These are phyloP conservation scores for Panus rudis DNA, from an alignment of 768 basidiomycete species.

Conservation along the genomic window DNA sequence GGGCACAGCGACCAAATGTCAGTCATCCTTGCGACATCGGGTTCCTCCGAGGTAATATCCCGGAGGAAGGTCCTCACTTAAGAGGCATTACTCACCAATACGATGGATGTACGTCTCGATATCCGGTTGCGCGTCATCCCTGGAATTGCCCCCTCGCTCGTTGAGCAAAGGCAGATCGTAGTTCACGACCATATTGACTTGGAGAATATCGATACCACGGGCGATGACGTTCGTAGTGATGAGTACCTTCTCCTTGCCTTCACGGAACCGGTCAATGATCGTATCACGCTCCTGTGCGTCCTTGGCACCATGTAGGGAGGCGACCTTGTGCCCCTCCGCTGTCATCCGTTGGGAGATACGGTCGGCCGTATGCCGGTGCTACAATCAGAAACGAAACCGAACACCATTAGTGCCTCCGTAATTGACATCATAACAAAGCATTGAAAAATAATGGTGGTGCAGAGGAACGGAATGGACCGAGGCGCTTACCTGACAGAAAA, in stretches of 20 bases:
- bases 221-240: slow-evolving; percentile 99
- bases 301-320: slow-evolving; percentile 92
- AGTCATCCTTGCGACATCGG: background rate
- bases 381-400: slow-evolving; percentile 3
- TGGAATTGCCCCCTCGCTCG: slow-evolving; percentile 46
- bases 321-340: slow-evolving; percentile 91
- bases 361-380: slow-evolving; percentile 92
- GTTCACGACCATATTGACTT: slow-evolving; percentile 99
- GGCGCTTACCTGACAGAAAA: slow-evolving; percentile 81
- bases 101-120: slow-evolving; percentile 97
- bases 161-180: slow-evolving; percentile 90
- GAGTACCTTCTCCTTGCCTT: slow-evolving; percentile 93
- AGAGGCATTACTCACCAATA: slow-evolving; percentile 74
- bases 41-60: background rate
- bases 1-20: background rate
- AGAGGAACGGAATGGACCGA: background rate
- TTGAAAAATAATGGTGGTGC: background rate
- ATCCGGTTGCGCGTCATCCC: slow-evolving; percentile 62
- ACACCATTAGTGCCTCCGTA: no score
- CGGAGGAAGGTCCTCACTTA: no score
- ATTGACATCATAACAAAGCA: background rate
- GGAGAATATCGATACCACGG: slow-evolving; percentile 95
- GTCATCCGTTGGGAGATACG: slow-evolving; percentile 87
- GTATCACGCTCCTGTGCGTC: slow-evolving; percentile 84
- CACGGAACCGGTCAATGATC: slow-evolving; percentile 91